Conservation (phyloP, 2,329 filamentous ascomycete species). For the Geosmithia putterillii region DNA sequence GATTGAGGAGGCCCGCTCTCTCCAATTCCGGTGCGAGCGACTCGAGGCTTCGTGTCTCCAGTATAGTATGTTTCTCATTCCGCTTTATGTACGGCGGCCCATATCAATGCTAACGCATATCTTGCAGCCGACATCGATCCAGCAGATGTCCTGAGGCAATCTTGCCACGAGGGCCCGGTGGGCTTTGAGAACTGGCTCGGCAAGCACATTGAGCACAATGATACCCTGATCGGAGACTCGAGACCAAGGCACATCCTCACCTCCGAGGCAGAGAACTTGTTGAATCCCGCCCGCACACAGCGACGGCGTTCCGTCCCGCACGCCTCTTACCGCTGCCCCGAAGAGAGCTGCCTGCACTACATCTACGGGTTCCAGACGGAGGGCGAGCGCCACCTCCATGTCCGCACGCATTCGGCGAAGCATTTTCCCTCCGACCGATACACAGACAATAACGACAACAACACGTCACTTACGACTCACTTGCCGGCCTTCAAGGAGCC, state of each 20-base stretch:
- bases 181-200: slow-evolving; percentile 41
- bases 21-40: slow-evolving; percentile 48
- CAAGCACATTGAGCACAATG: slow-evolving; percentile 34
- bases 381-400: slow-evolving; percentile 39
- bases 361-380: slow-evolving; percentile 42
- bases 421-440: slow-evolving; percentile 31
- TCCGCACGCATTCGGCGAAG: slow-evolving; percentile 25
- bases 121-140: slow-evolving; percentile 16
- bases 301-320: background rate
- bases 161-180: slow-evolving; percentile 22
- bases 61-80: slow-evolving; percentile 1
- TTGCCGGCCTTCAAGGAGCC: background rate
- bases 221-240: slow-evolving; percentile 25
- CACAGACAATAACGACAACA: too few species aligned
- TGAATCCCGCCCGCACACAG: too few species aligned
- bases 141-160: slow-evolving; percentile 14
- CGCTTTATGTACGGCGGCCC: background rate
- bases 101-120: background rate
- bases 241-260: too few species aligned
- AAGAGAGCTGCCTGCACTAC: slow-evolving; percentile 43
- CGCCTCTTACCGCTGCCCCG: slow-evolving; percentile 37
- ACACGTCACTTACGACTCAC: too few species aligned
- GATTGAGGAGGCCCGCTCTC: slow-evolving; percentile 41
- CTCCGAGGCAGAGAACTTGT: too few species aligned
- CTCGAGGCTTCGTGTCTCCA: slow-evolving; percentile 37